phyloP scores from a whole-genome alignment of 2,329 filamentous ascomycete genomes.

The Fusarium palustre region DNA sequence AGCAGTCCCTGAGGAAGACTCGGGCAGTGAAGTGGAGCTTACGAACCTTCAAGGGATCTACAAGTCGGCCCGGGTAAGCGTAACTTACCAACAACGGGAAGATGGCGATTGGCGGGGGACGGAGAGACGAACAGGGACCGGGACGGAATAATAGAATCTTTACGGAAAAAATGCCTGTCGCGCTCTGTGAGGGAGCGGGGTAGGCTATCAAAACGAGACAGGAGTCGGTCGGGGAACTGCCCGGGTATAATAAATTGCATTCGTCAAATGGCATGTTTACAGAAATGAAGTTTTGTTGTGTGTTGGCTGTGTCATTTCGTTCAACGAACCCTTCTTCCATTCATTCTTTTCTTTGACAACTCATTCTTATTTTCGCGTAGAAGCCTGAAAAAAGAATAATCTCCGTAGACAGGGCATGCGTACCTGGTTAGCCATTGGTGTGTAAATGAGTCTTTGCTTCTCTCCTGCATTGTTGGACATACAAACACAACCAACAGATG shows the following conservation, averaged over 20 bases:
- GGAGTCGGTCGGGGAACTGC: not conserved
- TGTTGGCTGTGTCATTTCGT: not conserved
- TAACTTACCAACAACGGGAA: conserved; percentile 33
- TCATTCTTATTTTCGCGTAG: not conserved
- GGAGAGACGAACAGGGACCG: not conserved
- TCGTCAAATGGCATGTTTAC: no score
- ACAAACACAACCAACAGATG: conserved; percentile 4
- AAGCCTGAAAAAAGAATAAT: not conserved
- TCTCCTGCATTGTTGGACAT: not conserved
- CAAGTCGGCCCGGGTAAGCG: conserved; percentile 41
- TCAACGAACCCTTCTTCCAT: no score
- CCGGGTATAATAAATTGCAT: not conserved
- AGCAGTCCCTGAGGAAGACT: conserved; percentile 31
- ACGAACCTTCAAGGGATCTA: conserved; percentile 40
- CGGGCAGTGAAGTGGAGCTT: conserved; percentile 41
- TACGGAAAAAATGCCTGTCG: not conserved
- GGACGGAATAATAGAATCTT: not conserved
- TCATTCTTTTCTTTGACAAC: not conserved
- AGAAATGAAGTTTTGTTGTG: no score
- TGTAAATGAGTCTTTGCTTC: conserved; percentile 2
- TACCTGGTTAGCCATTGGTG: conserved; percentile 15
- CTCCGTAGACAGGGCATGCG: not conserved
- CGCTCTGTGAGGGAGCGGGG: not conserved
- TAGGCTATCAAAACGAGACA: not conserved
- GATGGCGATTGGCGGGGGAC: conserved; percentile 12